A percentile compares a stretch with the other conserved stretches of the same genome.
These are phyloP conservation scores for Plasmodium cynomolgi DNA, from an alignment of 169 alveolate genomes.

Conservation along the genomic window DNA sequence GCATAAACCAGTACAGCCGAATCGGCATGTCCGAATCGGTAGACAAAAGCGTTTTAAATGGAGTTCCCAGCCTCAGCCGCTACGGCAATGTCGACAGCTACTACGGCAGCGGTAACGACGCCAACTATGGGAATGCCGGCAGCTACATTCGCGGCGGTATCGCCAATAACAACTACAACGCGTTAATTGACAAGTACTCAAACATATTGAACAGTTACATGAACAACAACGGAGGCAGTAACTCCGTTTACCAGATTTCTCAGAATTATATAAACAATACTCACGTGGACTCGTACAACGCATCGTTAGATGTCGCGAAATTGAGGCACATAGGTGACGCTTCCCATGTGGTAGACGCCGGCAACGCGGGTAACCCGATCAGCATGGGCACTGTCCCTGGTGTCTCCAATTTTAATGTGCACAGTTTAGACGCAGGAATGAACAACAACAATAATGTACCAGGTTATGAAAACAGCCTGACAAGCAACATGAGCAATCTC, in stretches of 20 bases:
- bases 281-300: conserved; percentile 18
- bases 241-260: conserved; percentile 10
- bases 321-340: conserved; percentile 7
- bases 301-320: conserved; percentile 19
- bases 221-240: conserved; percentile 6
- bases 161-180: conserved; percentile 19
- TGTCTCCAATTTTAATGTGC: not conserved
- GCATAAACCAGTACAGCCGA: conserved; percentile 5
- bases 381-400: not conserved
- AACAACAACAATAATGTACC: not conserved
- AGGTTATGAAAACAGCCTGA: conserved; percentile 3
- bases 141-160: not conserved
- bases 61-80: not conserved
- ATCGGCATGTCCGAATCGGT: not conserved
- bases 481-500: not conserved
- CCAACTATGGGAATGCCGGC: not conserved
- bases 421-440: not conserved
- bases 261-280: conserved; percentile 12
- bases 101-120: not conserved
- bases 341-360: not conserved
- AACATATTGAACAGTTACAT: conserved; percentile 51
- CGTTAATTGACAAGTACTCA: conserved; percentile 61
- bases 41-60: not conserved
- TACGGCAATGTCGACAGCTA: not conserved
- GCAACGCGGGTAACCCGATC: not conserved